phyloP scores from a whole-genome alignment of 257 asterid species.

The Lavandula angustifolia region DNA sequence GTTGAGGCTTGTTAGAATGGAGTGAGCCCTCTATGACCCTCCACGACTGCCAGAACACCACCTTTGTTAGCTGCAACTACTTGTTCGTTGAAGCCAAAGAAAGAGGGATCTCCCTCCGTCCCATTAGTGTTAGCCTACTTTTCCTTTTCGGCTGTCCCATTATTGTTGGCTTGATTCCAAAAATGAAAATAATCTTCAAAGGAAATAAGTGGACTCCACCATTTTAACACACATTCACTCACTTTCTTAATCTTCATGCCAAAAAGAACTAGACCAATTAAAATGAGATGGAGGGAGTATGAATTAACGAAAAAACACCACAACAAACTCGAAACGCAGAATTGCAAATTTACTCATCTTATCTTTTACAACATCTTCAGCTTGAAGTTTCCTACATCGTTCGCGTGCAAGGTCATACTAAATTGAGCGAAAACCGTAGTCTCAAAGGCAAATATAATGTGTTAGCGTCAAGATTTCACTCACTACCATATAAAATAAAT shows the following conservation, averaged over 20 bases:
- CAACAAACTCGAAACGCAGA: constrained; percentile 7
- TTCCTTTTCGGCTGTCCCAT: too few species aligned
- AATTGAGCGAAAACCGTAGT: constrained; percentile 61
- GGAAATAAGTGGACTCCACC: too few species aligned
- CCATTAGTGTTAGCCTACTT: too few species aligned
- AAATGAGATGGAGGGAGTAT: too few species aligned
- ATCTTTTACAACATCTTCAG: constrained; percentile 97
- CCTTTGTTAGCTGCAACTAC: constrained; percentile 95
- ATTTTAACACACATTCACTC: too few species aligned
- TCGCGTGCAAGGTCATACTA: constrained; percentile 97
- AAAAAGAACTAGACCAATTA: too few species aligned
- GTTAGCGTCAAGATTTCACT: too few species aligned
- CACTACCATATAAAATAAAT: too few species aligned
- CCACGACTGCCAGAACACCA: constrained; percentile 86
- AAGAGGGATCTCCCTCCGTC: not conserved
- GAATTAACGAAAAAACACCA: not conserved
- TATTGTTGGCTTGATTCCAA: too few species aligned
- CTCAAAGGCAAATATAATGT: too few species aligned
- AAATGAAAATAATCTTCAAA: too few species aligned
- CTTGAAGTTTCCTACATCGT: constrained; percentile 92
- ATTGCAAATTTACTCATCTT: constrained; percentile 50
- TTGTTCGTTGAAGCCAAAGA: constrained; percentile 44
- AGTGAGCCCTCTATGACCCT: constrained; percentile 90
- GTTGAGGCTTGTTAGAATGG: constrained; percentile 93
- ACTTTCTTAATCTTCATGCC: too few species aligned